A percentile compares a stretch with the other conserved stretches of the same genome.
Conservation (phyloP, 768 basidiomycete genomes). For the Collybiopsis luxurians region DNA sequence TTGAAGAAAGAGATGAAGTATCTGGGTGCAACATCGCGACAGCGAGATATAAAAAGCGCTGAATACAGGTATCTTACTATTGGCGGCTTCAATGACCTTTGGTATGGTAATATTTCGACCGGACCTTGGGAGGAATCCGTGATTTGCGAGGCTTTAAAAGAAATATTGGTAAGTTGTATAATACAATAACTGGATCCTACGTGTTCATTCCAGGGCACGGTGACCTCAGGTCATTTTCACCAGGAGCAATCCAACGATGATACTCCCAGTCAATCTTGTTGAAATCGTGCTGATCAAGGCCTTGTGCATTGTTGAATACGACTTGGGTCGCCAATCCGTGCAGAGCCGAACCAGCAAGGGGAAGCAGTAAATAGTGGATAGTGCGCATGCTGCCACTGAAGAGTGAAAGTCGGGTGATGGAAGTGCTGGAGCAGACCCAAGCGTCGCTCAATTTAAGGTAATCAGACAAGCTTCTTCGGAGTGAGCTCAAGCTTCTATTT, state of each 20-base stretch:
- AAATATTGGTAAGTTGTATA: neutral
- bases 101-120: slow-evolving; percentile 10
- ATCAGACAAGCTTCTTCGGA: too few species aligned
- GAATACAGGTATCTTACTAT: neutral
- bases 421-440: too few species aligned
- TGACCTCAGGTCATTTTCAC: slow-evolving; percentile 2
- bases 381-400: too few species aligned
- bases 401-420: too few species aligned
- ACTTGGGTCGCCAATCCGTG: neutral
- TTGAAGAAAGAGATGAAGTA: too few species aligned
- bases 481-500: too few species aligned
- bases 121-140: slow-evolving; percentile 10
- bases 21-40: too few species aligned
- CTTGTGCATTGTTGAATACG: too few species aligned
- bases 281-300: neutral
- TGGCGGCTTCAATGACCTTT: neutral
- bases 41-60: too few species aligned
- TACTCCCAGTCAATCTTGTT: slow-evolving; percentile 5
- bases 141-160: slow-evolving; percentile 4
- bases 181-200: slow-evolving; percentile 1
- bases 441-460: too few species aligned
- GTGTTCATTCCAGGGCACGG: slow-evolving; percentile 15
- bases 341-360: neutral
- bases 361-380: too few species aligned
- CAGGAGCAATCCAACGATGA: slow-evolving; percentile 9